phyloP scores from a whole-genome alignment of 495 filamentous ascomycete species.

The Oleoguttula mirabilis region DNA sequence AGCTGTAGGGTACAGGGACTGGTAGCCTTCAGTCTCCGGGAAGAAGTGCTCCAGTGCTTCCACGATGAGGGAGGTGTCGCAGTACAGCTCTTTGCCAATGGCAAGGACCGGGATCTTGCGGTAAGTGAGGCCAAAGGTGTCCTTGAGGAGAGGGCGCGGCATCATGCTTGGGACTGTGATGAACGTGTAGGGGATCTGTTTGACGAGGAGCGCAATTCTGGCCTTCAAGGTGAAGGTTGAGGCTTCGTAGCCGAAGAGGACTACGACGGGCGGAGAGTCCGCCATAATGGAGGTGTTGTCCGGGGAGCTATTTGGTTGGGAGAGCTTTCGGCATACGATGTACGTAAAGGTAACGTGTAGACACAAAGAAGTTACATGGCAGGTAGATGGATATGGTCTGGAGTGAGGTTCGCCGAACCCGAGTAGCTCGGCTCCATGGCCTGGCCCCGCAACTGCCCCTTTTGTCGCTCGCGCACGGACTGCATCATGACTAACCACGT shows the following conservation, averaged over 20 bases:
- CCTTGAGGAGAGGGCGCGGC: constrained; percentile 21
- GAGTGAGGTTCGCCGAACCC: too few relatives aligned
- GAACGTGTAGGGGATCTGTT: constrained; percentile 25
- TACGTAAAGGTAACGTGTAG: too few relatives aligned
- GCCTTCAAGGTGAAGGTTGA: constrained; percentile 27
- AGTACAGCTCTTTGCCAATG: constrained; percentile 27
- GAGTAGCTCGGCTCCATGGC: too few relatives aligned
- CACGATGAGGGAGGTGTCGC: constrained; percentile 26
- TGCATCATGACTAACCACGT: too few relatives aligned
- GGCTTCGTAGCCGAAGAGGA: constrained; percentile 19
- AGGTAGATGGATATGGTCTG: too few relatives aligned
- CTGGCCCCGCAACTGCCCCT: too few relatives aligned
- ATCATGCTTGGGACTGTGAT: constrained; percentile 25
- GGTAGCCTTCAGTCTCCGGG: constrained; percentile 18
- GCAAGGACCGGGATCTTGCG: constrained; percentile 27
- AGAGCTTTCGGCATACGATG: too few relatives aligned
- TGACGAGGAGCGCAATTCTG: constrained; percentile 20
- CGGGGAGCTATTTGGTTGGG: too few relatives aligned
- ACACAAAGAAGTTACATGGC: too few relatives aligned
- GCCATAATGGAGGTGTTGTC: too few relatives aligned
- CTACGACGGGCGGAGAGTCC: constrained; percentile 5
- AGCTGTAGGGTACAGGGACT: constrained; percentile 16
- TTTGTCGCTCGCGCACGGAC: too few relatives aligned
- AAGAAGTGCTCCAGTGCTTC: constrained; percentile 27
- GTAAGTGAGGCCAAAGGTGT: constrained; percentile 24